These are phyloP conservation scores for Trichoderma virens DNA, from an alignment of 495 filamentous ascomycete species.

Conservation along the genomic window DNA sequence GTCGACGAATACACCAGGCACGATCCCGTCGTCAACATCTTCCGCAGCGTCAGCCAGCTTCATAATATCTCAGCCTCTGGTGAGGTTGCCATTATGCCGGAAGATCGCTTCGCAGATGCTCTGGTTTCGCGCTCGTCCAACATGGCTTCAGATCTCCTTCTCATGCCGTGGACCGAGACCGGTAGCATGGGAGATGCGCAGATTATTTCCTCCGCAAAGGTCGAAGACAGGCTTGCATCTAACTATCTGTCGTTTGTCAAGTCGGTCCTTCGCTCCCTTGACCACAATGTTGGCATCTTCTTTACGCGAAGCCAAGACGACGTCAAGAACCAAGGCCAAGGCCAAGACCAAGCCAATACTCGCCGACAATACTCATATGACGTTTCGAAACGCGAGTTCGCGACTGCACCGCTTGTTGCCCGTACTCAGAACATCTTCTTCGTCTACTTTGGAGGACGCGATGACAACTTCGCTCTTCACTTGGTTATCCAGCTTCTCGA, in stretches of 20 bases:
- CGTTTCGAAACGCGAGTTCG: conserved; percentile 36
- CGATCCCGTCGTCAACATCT: conserved; percentile 89
- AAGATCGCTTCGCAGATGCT: conserved; percentile 69
- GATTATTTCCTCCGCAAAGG: conserved; percentile 29
- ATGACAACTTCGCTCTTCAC: conserved; percentile 74
- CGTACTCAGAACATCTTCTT: conserved; percentile 81
- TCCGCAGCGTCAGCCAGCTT: conserved; percentile 78
- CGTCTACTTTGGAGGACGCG: conserved; percentile 77
- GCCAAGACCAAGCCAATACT: conserved; percentile 26
- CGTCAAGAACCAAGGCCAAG: conserved; percentile 26
- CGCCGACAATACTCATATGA: conserved; percentile 49
- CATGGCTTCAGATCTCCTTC: conserved; percentile 65
- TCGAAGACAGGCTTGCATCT: conserved; percentile 40
- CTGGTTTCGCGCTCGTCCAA: conserved; percentile 60
- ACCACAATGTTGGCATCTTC: conserved; percentile 71
- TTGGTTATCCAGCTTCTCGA: conserved; percentile 74
- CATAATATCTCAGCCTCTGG: conserved; percentile 80
- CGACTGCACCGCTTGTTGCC: conserved; percentile 44
- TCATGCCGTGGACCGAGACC: conserved; percentile 89
- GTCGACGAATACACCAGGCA: conserved; percentile 64
- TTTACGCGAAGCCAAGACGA: conserved; percentile 67
- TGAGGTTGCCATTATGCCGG: conserved; percentile 67
- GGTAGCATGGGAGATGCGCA: conserved; percentile 60
- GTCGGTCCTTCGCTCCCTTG: conserved; percentile 50
- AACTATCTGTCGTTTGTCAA: conserved; percentile 57